These are phyloP conservation scores for Brassica rapa DNA, from an alignment of 345 rosid genomes.

Conservation along the genomic window DNA sequence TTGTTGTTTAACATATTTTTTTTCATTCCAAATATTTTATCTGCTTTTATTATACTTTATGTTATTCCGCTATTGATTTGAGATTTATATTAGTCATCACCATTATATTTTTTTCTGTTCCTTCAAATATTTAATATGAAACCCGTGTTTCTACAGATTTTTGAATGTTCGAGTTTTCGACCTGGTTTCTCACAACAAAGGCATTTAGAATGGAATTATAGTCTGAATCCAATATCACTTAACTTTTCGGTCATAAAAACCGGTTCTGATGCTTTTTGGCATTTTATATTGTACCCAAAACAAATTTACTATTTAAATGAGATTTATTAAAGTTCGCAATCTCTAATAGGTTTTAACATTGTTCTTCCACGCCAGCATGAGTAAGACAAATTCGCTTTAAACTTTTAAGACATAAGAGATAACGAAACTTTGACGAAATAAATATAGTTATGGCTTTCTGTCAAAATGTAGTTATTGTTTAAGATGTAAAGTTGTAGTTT, in stretches of 20 bases:
- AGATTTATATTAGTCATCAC: background rate
- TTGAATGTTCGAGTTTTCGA: background rate
- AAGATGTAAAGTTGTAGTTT: slow-evolving; percentile 18
- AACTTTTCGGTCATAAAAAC: slow-evolving; percentile 1
- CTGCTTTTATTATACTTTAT: background rate
- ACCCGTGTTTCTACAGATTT: background rate
- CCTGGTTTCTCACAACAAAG: background rate
- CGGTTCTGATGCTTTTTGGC: background rate
- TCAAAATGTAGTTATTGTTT: slow-evolving; percentile 15
- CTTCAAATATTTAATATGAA: background rate
- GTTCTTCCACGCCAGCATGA: slow-evolving; percentile 25
- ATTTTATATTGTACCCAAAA: background rate
- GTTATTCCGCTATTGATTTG: background rate
- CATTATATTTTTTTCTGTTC: background rate
- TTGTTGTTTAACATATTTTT: background rate
- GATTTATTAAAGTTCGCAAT: background rate
- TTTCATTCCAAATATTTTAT: background rate
- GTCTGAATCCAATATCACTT: slow-evolving; percentile 5
- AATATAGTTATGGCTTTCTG: background rate
- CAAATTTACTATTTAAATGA: background rate
- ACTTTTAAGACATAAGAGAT: slow-evolving; percentile 28
- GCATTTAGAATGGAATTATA: background rate
- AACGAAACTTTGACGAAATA: slow-evolving; percentile 35
- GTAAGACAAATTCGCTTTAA: slow-evolving; percentile 28
- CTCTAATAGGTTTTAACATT: background rate